A percentile compares a stretch with the other conserved stretches of the same genome.
Conservation (phyloP, 1,284 basidiomycete species). For the Filobasidium uniguttulatum region DNA sequence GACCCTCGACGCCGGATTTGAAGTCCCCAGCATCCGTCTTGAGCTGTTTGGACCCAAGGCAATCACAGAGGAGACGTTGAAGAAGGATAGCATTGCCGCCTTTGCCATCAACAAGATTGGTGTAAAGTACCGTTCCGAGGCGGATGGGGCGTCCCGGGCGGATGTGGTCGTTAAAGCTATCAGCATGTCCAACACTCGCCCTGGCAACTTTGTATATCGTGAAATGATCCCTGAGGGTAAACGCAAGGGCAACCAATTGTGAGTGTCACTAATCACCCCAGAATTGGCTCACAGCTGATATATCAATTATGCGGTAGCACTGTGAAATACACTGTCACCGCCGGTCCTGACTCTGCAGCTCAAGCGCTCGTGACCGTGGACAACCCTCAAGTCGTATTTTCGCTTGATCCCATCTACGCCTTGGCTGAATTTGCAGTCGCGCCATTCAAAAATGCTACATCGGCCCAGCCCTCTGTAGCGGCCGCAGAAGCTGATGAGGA, state of each 20-base stretch:
- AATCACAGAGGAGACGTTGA: conserved; percentile 47
- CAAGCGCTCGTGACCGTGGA: conserved; percentile 53
- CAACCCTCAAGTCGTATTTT: conserved; percentile 84
- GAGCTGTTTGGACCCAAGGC: conserved; percentile 74
- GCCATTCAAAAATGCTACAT: conserved; percentile 40
- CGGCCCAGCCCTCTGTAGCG: conserved; percentile 16
- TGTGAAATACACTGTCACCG: conserved; percentile 69
- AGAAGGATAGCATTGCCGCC: conserved; percentile 67
- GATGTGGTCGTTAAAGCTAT: conserved; percentile 81
- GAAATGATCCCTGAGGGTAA: conserved; percentile 88
- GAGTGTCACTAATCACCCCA: conserved; percentile 12
- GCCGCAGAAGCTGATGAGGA: background rate
- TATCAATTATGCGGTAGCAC: conserved; percentile 45
- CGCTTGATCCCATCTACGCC: conserved; percentile 82
- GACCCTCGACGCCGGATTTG: conserved; percentile 62
- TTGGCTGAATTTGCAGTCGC: conserved; percentile 72
- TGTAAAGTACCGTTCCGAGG: conserved; percentile 69
- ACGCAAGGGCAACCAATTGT: conserved; percentile 75
- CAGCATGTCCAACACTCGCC: conserved; percentile 76
- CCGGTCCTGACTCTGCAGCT: conserved; percentile 17
- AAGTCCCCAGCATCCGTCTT: conserved; percentile 63
- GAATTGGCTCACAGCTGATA: background rate
- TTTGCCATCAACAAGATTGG: conserved; percentile 73
- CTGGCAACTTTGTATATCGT: conserved; percentile 71
- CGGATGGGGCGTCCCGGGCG: conserved; percentile 69